A percentile compares a stretch with the other conserved stretches of the same genome.
These are phyloP conservation scores for Chalaropsis thielavioides DNA, from an alignment of 2,329 filamentous ascomycete species.

Conservation along the genomic window DNA sequence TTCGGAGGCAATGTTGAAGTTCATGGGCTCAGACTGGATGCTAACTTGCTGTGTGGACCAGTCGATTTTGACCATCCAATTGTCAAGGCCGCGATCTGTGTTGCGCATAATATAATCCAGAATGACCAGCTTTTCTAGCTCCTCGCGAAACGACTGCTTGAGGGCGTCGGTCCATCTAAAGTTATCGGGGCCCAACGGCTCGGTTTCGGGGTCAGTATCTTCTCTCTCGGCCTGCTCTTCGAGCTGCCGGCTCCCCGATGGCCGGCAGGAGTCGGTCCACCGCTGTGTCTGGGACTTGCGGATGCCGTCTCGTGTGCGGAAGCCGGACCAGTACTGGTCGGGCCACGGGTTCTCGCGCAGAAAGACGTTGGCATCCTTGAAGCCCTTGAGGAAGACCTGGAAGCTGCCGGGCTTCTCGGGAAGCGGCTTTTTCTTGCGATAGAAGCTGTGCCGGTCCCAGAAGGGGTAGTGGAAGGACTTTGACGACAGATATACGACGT, in stretches of 20 bases:
- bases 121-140: conserved; percentile 93
- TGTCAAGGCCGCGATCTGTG: conserved; percentile 88
- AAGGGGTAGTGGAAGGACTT: conserved; percentile 98
- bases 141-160: conserved; percentile 85
- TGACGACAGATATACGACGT: conserved; percentile 84
- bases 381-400: conserved; percentile 92
- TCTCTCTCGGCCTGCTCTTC: conserved; percentile 35
- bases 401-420: conserved; percentile 91
- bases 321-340: conserved; percentile 63
- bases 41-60: conserved; percentile 69
- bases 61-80: conserved; percentile 99
- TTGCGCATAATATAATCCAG: conserved; percentile 99
- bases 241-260: conserved; percentile 32
- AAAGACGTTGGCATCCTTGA: conserved; percentile 93
- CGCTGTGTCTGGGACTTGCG: conserved; percentile 48
- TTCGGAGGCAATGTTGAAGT: conserved; percentile 45
- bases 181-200: conserved; percentile 32
- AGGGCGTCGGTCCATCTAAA: conserved; percentile 80
- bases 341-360: conserved; percentile 93
- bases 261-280: conserved; percentile 75
- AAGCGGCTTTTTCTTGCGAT: conserved; percentile 71
- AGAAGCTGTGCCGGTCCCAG: conserved; percentile 82
- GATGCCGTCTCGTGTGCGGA: conserved; percentile 48
- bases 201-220: conserved; percentile 26
- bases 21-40: conserved; percentile 67